Base-by-base conservation (phyloP, 2,329 filamentous ascomycete genomes). In the Aureobasidium sp. region DNA sequence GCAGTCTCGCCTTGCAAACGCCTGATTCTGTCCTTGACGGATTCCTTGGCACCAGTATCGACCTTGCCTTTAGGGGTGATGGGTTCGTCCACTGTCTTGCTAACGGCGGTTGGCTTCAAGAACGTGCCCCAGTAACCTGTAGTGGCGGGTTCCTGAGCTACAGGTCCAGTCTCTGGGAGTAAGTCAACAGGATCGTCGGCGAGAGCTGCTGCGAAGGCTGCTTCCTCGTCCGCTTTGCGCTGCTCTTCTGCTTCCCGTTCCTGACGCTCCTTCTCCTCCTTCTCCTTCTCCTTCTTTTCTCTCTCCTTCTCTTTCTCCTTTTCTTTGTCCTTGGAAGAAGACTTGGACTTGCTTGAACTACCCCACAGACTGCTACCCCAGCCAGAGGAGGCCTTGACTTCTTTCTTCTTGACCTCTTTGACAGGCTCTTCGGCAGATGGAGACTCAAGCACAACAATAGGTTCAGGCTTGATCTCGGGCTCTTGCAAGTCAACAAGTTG, bases 1-100 rank as follows among this genome's bases (percentile, higher is more conserved):
- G 62, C 62, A 61, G 74, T 70, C 47, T 76, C 75, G 62, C 69
- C 73, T 66, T 75, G 71, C 59, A 75, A 66, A 17, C 77, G 70
- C 66, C 76, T 82, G 72, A 84, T 80, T 66, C 79, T 79, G 66
- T 85, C 82, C 17, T 80, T 77, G 46, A 84, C 75, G 76, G 67
- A 79, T 15, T 76, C 73, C 66, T 77, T 78, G 52, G 68, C 71
- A 26, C 73, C 63, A 63, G 73, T 68, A 68, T 78, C 78, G 55
- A 75, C 67, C 65, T 76, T 67, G 67, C 77, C 72, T 67, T 77
- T 77, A 63, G 69, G 70, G 69, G 78, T 73, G 63, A 76, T 74
- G 66, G 74, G 67, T 71, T 56, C 75, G 78, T 79, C 74, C 68
- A 60, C 48, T 65, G 59, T 67, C 67, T 71, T 68, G 68, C 77